phyloP scores from a whole-genome alignment of 495 filamentous ascomycete species.

The Thermothielavioides terrestris region DNA sequence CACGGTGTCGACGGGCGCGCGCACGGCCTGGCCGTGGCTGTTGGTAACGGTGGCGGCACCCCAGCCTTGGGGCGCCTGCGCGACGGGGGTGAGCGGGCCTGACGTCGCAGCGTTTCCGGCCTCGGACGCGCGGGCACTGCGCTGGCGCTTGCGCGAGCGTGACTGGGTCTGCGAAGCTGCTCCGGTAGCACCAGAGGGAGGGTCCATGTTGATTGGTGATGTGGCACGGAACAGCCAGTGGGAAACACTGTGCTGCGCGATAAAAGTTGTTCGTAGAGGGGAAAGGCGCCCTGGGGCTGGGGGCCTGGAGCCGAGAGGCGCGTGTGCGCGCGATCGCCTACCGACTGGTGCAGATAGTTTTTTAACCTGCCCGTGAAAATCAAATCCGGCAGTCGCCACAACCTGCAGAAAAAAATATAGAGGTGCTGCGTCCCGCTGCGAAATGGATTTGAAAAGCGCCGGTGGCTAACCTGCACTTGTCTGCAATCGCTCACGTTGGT shows the following conservation, averaged over 20 bases:
- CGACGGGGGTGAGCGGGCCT: conserved; percentile 12
- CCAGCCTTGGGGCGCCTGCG: conserved; percentile 14
- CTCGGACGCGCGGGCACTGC: conserved; percentile 19
- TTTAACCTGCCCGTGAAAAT: too few species aligned
- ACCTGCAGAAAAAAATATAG: background rate
- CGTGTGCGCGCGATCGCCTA: conserved; percentile 10
- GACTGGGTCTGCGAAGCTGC: conserved; percentile 20
- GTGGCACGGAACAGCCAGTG: conserved; percentile 4
- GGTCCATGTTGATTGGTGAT: conserved; percentile 18
- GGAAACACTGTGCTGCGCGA: conserved; percentile 13
- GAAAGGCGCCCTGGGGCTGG: background rate
- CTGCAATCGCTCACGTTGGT: background rate
- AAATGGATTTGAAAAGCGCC: too few species aligned
- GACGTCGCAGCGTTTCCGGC: conserved; percentile 21
- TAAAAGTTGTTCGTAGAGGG: background rate
- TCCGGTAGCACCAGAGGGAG: conserved; percentile 10
- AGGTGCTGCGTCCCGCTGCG: background rate
- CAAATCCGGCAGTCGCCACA: background rate
- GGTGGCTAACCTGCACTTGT: background rate
- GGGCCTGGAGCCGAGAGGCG: conserved; percentile 3
- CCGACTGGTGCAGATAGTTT: conserved; percentile 1
- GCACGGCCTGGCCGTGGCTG: conserved; percentile 24
- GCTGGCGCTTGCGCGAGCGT: conserved; percentile 24
- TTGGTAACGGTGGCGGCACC: conserved; percentile 11
- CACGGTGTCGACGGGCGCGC: conserved; percentile 26